These are phyloP conservation scores for Fusarium piperis DNA, from an alignment of 2,329 filamentous ascomycete species.

Conservation along the genomic window DNA sequence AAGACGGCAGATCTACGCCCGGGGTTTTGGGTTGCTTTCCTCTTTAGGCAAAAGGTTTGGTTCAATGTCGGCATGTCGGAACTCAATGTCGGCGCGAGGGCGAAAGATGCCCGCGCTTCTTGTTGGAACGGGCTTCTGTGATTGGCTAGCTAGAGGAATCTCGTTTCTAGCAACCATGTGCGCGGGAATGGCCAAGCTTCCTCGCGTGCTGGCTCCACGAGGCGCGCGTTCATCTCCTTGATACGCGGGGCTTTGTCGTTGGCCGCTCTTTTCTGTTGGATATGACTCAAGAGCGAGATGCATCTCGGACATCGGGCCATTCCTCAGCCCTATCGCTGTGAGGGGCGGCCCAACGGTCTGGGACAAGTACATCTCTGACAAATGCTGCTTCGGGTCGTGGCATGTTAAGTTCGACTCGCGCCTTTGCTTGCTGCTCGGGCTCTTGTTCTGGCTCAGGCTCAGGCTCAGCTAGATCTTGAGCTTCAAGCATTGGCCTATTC, in stretches of 20 bases:
- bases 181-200: neutral
- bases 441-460: neutral
- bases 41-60: constrained; percentile 15
- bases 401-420: neutral
- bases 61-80: constrained; percentile 35
- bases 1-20: constrained; percentile 10
- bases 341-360: neutral
- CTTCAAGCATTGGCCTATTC: neutral
- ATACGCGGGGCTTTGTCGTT: neutral
- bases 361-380: neutral
- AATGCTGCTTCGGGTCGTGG: neutral
- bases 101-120: neutral
- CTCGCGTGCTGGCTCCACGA: neutral
- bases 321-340: constrained; percentile 1
- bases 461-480: neutral
- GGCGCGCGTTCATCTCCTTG: neutral
- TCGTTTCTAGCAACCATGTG: neutral
- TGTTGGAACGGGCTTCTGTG: neutral
- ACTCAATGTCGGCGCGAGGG: constrained; percentile 35
- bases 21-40: constrained; percentile 17
- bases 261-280: neutral
- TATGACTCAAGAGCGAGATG: neutral
- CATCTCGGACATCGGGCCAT: neutral
- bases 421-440: neutral
- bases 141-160: constrained; percentile 7